Conservation (phyloP, 1,284 basidiomycete genomes). For the Hypsizygus ulmarius region DNA sequence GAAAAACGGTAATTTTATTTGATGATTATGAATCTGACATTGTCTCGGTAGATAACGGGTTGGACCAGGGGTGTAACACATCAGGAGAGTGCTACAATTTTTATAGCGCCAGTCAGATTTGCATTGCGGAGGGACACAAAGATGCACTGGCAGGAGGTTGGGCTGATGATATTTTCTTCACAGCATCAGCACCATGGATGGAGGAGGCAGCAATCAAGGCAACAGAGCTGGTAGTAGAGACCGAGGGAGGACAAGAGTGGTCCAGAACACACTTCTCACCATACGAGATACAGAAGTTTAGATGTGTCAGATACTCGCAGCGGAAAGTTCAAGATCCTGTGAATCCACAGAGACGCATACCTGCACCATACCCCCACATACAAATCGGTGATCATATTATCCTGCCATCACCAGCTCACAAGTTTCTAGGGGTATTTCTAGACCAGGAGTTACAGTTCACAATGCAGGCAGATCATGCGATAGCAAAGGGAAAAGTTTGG, state of each 20-base stretch:
- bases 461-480: conserved; percentile 25
- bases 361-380: not conserved
- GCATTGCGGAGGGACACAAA: not conserved
- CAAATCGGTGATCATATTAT: conserved; percentile 2
- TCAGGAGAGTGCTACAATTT: conserved; percentile 25
- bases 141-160: not conserved
- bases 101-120: conserved; percentile 20
- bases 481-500: conserved; percentile 27
- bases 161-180: too few species aligned
- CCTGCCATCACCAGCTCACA: conserved; percentile 11
- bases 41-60: conserved; percentile 23
- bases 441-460: conserved; percentile 33
- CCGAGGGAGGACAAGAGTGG: not conserved
- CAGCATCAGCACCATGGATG: too few species aligned
- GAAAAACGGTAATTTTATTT: conserved; percentile 23
- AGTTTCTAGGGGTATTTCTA: conserved; percentile 34
- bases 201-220: not conserved
- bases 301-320: not conserved
- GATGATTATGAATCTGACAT: conserved; percentile 25
- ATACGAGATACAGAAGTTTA: conserved; percentile 5
- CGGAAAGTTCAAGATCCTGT: not conserved
- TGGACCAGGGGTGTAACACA: conserved; percentile 27
- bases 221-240: not conserved
- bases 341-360: not conserved
- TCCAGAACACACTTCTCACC: not conserved